Base-by-base conservation (phyloP, 1,284 basidiomycete genomes). In the Naganishia sp. region DNA sequence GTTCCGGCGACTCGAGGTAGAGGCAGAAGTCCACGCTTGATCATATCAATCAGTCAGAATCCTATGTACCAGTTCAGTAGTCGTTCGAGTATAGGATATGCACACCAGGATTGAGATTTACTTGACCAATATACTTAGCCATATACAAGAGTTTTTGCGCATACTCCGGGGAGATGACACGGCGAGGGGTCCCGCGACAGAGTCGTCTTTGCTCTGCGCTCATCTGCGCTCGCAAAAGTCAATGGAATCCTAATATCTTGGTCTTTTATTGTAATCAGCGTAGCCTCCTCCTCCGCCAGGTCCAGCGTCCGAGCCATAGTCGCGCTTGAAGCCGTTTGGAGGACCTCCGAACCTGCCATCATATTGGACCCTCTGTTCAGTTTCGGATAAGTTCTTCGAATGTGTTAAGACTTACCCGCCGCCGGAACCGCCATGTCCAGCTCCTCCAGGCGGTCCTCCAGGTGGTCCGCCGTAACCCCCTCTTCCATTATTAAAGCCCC, bases 241-340 rank as follows among this genome's bases (percentile, higher is more conserved):
- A 13, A 39, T 39, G 10, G 2, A 10, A 9, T 39, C 35, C 35
- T 63, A 90, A 78, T 90, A 90, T 74, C 90, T 85, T 74, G 87
- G 86, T 74, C 90, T 87, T 81, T 92, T 92, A 49, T 83, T 74
- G 72, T 90, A 89, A 79, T 90, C 90, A 74, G 90, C 89, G 78
- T 85, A 87, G 73, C 87, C 87, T 78, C 86, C 86, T 64, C 85
- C 85, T 55, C 84, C 84, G 70, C 86, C 78, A 32, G 79, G 77
- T 57, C 80, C 80, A 6, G 74, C 78, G 47, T 71, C 75, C 5
- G 69, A 71, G 35, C 74, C 72, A 58, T 71, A 75, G 49, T 76
- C 73, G 15, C 76, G 72, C 71, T 78, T 77, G 71, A 72, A 72
- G 17, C 66, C 53, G 56, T 67, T 58, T 49, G 63, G 60, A 41